Base-by-base conservation (phyloP, 768 basidiomycete genomes). In the Termitomyces sp. region DNA sequence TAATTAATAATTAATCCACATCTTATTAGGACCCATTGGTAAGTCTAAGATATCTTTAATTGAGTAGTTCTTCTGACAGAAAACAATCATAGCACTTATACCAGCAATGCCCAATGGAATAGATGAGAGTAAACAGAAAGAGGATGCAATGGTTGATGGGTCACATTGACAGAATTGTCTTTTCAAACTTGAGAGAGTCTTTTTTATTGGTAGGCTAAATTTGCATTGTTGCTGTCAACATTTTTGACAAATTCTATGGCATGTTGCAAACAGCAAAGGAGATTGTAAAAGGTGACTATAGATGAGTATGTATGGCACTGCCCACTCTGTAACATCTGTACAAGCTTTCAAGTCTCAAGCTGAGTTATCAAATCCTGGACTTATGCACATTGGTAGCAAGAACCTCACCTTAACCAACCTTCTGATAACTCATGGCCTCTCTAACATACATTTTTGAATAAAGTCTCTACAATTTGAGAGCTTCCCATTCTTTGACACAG, bases 321-420 rank as follows among this genome's bases (percentile, higher is more conserved):
- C 42, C 53, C 56, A 25, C 17, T 20, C 17, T 25, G 40, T 55
- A 5, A 55, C 57, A 2, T 60, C 60, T 42, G 31, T 54, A 61
- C n/a, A n/a, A n/a, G n/a, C 64, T 37, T 40, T 5, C 3, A 64
- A 68, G 6, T 12, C 10, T 49, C 38, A 61, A 63, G 12, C 38
- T 42, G 4, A 60, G 58, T 58, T 60, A 65, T 38, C 66, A 67
- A 49, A 70, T 67, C 9, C 53, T 5, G 57, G 63, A 2, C 76
- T 85, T 54, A 68, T 85, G 42, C 83, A 83, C 63, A 78, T 98
- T 47, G 96, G 96, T 1, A 81, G 81, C 25, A 92, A 97, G 71
- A 88, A 86, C 62, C 82, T 96, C 3, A 82, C 82, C 1, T 76
- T 98, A 45, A 89, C 91, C 9, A 98, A 98, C 67, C 71, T 98